Base-by-base conservation (phyloP, 148 eudicot genomes). In the Dysphania ambrosioides region DNA sequence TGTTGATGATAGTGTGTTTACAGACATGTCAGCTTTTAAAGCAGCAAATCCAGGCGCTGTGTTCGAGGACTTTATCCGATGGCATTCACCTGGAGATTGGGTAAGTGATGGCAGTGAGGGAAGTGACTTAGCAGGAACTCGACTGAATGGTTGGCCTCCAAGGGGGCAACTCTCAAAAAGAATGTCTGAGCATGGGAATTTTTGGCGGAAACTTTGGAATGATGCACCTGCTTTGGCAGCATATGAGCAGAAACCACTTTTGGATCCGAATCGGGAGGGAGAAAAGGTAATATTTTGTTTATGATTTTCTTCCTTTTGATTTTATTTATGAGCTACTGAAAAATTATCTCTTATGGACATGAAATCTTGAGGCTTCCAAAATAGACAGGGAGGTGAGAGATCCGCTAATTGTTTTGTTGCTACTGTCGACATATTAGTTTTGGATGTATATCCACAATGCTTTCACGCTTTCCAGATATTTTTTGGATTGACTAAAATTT, bases 31-130 rank as follows among this genome's bases (percentile, higher is more conserved):
- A 64, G 93, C 97, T 64, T 94, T 94, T 66, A 94, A 94, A 83
- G 98, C 97, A 55, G 98, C 98, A 63, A 94, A 94, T 84, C 96
- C 96, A 41, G 96, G 87, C 78, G 93, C 98, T 80, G 88, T 84
- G 27, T 94, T 94, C 77, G 97, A 94, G 86, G 97, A 94, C 80
- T 94, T 94, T 71, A 94, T 94, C 49, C 85, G 98, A 68, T 94
- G 98, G 98, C 98, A 94, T 92, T 94, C 98, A 78, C 98, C 98
- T 21, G 88, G 89, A 85, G 98, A 94, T 79, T 94, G 98, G 98
- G 91, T 90, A 79, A 81, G 69, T 44, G 87, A 80, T 80, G 82
- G 69, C n/a, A 66, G 51, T 57, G 82, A 49, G 53, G 83, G 85
- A 76, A 61, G 51, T 30, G 76, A 67, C 71, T 41, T 21, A 35